Conservation (phyloP, 2,329 filamentous ascomycete genomes). For the Pseudogymnoascus sp. region DNA sequence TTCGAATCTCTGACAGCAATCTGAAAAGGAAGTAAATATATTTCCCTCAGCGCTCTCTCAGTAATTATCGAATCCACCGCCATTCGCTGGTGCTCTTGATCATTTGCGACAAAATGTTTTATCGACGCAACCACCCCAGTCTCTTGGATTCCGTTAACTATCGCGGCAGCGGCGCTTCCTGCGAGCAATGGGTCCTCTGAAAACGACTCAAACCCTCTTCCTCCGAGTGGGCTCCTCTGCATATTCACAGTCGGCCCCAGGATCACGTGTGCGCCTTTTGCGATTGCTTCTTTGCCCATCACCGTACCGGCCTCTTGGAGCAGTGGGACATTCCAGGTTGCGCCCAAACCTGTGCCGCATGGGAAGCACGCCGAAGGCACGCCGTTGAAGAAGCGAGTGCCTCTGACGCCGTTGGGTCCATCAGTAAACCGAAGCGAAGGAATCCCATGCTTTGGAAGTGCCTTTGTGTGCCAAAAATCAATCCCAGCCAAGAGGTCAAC, state of each 20-base stretch:
- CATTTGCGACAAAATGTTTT: slow-evolving; percentile 41
- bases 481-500: slow-evolving; percentile 40
- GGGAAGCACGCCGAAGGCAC: slow-evolving; percentile 37
- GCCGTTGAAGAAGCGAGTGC: slow-evolving; percentile 28
- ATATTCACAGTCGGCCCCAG: slow-evolving; percentile 57
- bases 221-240: slow-evolving; percentile 39
- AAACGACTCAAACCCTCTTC: slow-evolving; percentile 41
- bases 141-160: slow-evolving; percentile 37
- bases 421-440: slow-evolving; percentile 26
- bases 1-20: slow-evolving; percentile 37
- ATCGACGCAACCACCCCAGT: slow-evolving; percentile 35
- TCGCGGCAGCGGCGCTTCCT: slow-evolving; percentile 35
- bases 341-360: slow-evolving; percentile 40
- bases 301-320: slow-evolving; percentile 47
- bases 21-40: slow-evolving; percentile 40
- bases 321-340: slow-evolving; percentile 59
- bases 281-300: slow-evolving; percentile 58
- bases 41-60: slow-evolving; percentile 33
- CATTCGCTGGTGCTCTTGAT: slow-evolving; percentile 33
- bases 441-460: slow-evolving; percentile 21
- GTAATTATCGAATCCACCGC: slow-evolving; percentile 29
- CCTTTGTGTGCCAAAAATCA: slow-evolving; percentile 26
- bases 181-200: slow-evolving; percentile 41
- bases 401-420: slow-evolving; percentile 27
- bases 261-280: slow-evolving; percentile 63